Percentiles rank a stretch among this genome's conserved stretches.
These are phyloP conservation scores for Pueraria montana DNA, from an alignment of 306 rosid species.

Conservation along the genomic window DNA sequence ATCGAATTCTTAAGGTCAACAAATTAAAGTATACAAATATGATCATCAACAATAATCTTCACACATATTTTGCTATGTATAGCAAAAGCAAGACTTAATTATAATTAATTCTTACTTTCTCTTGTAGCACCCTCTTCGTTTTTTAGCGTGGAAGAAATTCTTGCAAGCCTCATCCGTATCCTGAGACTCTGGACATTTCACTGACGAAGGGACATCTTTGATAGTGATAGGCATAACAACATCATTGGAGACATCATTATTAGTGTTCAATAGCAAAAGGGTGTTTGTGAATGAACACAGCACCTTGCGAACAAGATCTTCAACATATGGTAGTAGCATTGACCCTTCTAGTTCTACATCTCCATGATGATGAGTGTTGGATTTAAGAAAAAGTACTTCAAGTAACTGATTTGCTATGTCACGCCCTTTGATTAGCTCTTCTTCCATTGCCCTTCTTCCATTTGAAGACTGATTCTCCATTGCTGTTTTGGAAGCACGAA, in stretches of 20 bases:
- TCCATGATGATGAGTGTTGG: background rate
- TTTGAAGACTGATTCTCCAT: constrained; percentile 40
- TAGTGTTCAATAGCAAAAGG: constrained; percentile 42
- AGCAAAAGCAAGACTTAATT: background rate
- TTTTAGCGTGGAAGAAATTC: background rate
- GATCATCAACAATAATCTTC: background rate
- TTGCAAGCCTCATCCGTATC: no score
- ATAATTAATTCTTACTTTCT: constrained; percentile 44
- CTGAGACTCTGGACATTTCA: background rate
- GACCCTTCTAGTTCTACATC: background rate
- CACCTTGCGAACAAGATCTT: constrained; percentile 43
- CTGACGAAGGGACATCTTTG: constrained; percentile 21
- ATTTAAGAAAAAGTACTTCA: constrained; percentile 22
- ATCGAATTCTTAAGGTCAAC: background rate
- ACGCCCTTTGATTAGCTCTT: constrained; percentile 45
- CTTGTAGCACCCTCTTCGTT: constrained; percentile 40
- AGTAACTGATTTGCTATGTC: constrained; percentile 46
- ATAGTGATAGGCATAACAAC: background rate
- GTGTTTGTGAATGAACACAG: constrained; percentile 44
- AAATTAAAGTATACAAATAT: background rate
- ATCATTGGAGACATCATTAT: constrained; percentile 4
- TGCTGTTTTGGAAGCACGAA: background rate
- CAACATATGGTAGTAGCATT: background rate
- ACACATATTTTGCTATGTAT: no score
- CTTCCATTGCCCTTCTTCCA: constrained; percentile 9